A percentile compares a stretch with the other conserved stretches of the same genome.
Evolutionary conservation across 148 eudicot genomes (phyloP).

Genomic region (Beta vulgaris): DNA sequence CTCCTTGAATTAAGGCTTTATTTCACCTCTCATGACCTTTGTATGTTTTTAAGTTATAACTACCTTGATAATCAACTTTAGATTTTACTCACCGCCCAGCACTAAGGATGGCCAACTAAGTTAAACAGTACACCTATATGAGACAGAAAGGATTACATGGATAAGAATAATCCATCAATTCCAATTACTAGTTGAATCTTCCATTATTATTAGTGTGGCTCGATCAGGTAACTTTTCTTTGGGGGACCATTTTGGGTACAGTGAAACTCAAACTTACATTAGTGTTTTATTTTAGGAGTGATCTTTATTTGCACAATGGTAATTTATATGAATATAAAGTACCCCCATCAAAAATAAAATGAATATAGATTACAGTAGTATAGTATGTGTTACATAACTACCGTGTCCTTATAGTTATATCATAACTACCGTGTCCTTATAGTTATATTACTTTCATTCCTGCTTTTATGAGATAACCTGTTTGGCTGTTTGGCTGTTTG

Average conservation of each 20-base stretch:
- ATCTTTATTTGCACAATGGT: too few species aligned
- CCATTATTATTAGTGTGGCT: constrained; percentile 14
- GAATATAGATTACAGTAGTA: too few species aligned
- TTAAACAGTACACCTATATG: not conserved
- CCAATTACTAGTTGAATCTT: constrained; percentile 2
- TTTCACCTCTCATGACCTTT: not conserved
- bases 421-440: too few species aligned
- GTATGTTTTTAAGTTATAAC: not conserved
- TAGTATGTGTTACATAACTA: too few species aligned
- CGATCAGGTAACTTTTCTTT: constrained; percentile 12
- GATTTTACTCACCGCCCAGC: constrained; percentile 5
- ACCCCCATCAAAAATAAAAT: too few species aligned
- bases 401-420: too few species aligned
- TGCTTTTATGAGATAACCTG: too few species aligned
- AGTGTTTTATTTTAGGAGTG: too few species aligned
- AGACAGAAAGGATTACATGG: not conserved
- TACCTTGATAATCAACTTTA: not conserved
- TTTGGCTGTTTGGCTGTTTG: too few species aligned
- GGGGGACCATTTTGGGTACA: constrained; percentile 16
- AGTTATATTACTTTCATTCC: too few species aligned
- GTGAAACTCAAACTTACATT: not conserved
- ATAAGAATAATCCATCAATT: constrained; percentile 5
- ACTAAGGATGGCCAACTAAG: constrained; percentile 11
- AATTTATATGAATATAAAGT: too few species aligned
- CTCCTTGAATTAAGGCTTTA: constrained; percentile 5